Base-by-base conservation (phyloP, 176 grass and related monocot genomes). In the Avena atlantica region DNA sequence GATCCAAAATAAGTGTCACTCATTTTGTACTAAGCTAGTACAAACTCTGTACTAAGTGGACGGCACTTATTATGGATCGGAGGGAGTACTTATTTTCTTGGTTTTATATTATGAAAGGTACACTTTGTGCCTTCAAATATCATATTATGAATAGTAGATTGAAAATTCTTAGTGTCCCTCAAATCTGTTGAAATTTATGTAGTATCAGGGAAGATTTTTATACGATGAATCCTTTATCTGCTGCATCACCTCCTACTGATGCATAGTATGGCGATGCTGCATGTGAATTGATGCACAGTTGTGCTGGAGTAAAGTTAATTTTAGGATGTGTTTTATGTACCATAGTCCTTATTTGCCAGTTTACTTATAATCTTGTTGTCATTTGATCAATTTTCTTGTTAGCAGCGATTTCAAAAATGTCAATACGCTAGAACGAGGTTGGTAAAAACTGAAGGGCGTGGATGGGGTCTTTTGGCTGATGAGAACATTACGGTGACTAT, bases 381-480 rank as follows among this genome's bases (percentile, higher is more conserved):
- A 20, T 50, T 15, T 58, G 17, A 69, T 78, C 23, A 80, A 81
- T 78, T 87, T 78, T 25, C 79, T 0, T 83, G 21, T 86, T 92
- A 76, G n/a, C 83, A 98, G 94, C 93, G 83, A 82, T 98, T 98
- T 85, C 94, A 98, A 86, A 96, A 94, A 90, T 94, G 92, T 76
- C 83, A 94, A 87, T 94, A 98, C 81, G 93, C 90, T 63, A 93
- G 90, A 78, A 86, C 90, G 86, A 96, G 92, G 51, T 67, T 98
- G 66, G 84, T 92, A 86, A 91, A 81, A 89, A 98, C 97, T 76
- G 94, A 94, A 94, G 92, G 89, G 53, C 90, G 97, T 85, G 97
- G 93, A 87, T 98, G 97, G 94, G 96, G 97, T 81, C 90, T 98
- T 90, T 83, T 98, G 76, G 90, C 93, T 78, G 92, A 94, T 83